Conservation (phyloP, 371 early-diverging fungal genomes). For the Dichotomocladium elegans region DNA sequence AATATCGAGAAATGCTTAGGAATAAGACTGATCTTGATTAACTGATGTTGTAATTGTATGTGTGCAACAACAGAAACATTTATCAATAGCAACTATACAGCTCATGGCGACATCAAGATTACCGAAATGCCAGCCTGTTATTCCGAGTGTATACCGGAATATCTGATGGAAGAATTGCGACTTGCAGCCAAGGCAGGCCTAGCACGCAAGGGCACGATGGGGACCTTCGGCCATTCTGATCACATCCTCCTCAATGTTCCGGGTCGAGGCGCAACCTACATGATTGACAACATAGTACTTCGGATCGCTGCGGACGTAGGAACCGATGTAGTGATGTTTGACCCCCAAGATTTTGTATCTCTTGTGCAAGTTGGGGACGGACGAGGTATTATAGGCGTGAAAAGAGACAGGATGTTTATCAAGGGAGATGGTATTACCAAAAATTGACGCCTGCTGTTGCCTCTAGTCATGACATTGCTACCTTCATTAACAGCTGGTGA, state of each 20-base stretch:
- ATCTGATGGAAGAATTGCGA: conserved; percentile 29
- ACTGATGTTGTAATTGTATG: neutral
- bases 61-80: conserved; percentile 3
- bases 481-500: no score
- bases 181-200: conserved; percentile 25
- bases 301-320: conserved; percentile 19
- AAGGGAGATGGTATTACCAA: no score
- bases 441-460: no score
- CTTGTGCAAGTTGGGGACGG: conserved; percentile 31
- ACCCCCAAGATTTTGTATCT: conserved; percentile 45
- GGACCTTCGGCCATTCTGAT: conserved; percentile 26
- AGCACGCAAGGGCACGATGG: conserved; percentile 23
- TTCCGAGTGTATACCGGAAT: conserved; percentile 16
- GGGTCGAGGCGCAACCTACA: conserved; percentile 28
- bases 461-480: no score
- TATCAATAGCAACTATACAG: conserved; percentile 1
- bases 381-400: conserved; percentile 6
- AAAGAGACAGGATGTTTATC: conserved; percentile 4
- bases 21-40: neutral
- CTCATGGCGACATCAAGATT: neutral
- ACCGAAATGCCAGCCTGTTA: conserved; percentile 3
- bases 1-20: no score
- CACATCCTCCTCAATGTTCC: conserved; percentile 27
- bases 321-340: conserved; percentile 33
- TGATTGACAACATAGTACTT: conserved; percentile 32